Percentiles rank a stretch among this genome's conserved stretches.
These are phyloP conservation scores for Flaveria linearis DNA, from an alignment of 129 eudicot genomes.

Conservation along the genomic window DNA sequence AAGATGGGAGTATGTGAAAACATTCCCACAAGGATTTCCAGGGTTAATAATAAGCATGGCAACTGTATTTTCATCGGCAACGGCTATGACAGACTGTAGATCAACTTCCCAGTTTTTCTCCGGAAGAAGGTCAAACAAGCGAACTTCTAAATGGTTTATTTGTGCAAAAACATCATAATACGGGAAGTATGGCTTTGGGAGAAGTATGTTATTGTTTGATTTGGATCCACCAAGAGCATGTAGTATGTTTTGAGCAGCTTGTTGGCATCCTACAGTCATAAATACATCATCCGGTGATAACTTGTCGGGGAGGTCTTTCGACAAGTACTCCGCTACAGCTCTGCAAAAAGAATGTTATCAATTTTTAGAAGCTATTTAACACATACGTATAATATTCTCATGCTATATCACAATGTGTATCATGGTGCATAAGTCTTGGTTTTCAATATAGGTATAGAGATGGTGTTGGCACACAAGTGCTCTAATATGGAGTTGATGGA, in stretches of 20 bases:
- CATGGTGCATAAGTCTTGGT: too few species aligned
- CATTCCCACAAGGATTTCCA: slow-evolving; percentile 91
- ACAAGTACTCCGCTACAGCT: slow-evolving; percentile 65
- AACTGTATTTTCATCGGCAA: slow-evolving; percentile 74
- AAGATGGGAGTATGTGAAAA: slow-evolving; percentile 56
- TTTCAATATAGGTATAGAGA: too few species aligned
- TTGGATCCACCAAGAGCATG: slow-evolving; percentile 55
- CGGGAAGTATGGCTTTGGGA: slow-evolving; percentile 69
- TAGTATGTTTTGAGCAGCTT: slow-evolving; percentile 53
- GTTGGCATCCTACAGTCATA: slow-evolving; percentile 60
- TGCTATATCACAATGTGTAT: too few species aligned
- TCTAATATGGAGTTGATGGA: too few species aligned
- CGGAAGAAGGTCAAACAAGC: slow-evolving; percentile 62
- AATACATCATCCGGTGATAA: slow-evolving; percentile 63
- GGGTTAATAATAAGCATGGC: slow-evolving; percentile 76
- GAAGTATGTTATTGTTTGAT: slow-evolving; percentile 46
- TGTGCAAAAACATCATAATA: slow-evolving; percentile 54
- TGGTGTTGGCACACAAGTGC: too few species aligned
- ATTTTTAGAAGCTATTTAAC: too few species aligned
- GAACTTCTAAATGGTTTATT: slow-evolving; percentile 41
- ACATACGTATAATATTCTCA: too few species aligned
- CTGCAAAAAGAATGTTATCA: slow-evolving; percentile 24
- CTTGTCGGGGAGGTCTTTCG: slow-evolving; percentile 59
- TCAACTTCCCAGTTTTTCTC: slow-evolving; percentile 72
- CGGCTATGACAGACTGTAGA: slow-evolving; percentile 53